A percentile compares a stretch with the other conserved stretches of the same genome.
Evolutionary conservation across 345 rosid species (phyloP).

Genomic region (Eucalyptus decipiens): DNA sequence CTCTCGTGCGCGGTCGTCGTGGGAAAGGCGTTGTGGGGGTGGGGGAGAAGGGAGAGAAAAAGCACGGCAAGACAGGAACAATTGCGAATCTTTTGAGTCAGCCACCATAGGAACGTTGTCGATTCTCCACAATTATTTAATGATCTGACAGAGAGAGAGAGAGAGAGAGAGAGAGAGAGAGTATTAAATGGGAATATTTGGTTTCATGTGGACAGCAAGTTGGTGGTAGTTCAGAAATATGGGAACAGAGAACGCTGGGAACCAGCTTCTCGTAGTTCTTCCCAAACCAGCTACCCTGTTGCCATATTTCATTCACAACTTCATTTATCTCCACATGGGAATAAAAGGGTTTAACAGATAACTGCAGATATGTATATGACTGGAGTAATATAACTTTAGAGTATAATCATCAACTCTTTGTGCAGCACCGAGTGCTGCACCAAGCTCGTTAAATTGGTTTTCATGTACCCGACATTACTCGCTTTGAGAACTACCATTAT

Average conservation of each 20-base stretch:
- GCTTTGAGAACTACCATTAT: neutral
- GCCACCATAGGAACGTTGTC: slow-evolving; percentile 1
- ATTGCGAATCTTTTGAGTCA: slow-evolving; percentile 3
- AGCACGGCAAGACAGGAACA: neutral
- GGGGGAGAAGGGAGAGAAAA: neutral
- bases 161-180: neutral
- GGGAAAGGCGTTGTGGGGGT: no score
- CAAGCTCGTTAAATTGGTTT: neutral
- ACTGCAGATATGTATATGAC: neutral
- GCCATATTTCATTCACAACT: neutral
- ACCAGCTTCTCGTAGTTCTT: neutral
- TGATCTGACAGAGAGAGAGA: neutral
- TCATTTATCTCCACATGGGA: neutral
- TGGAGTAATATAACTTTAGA: neutral
- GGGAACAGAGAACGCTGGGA: neutral
- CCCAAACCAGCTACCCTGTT: neutral
- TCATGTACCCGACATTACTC: neutral
- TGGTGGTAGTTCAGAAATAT: neutral
- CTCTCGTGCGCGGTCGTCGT: neutral
- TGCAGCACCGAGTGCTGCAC: neutral
- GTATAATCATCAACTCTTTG: neutral
- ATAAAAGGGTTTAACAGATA: neutral
- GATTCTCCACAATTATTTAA: neutral
- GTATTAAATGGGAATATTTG: neutral
- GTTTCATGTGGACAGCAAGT: neutral